Base-by-base conservation (phyloP, 345 rosid genomes). In the Trapa incisa region DNA sequence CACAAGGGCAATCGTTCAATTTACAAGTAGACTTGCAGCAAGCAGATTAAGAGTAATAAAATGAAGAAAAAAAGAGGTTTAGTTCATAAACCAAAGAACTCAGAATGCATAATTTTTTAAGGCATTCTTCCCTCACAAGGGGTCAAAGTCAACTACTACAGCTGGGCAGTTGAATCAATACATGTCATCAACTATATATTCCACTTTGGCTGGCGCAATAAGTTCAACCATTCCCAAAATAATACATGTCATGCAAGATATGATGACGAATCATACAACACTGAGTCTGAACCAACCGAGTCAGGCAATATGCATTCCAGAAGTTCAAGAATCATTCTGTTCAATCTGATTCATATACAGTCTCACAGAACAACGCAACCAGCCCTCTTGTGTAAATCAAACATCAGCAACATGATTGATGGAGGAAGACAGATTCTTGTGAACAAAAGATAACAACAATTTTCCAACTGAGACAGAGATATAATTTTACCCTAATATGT, bases 281-380 rank as follows among this genome's bases (percentile, higher is more conserved):
- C 48, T 11, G 48, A 13, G 48, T 45, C 13, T 13, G 8, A 50
- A 1, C 1, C 22, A 5, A 12, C 7, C 17, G 10, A 8, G 60
- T 1, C 10, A 17, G 6, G 60, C 60, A n/a, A 54, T 5, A 22
- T 22, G 60, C 54, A 5, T 54, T 54, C 60, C 60, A 54, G 33
- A 22, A 22, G 17, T 52, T 52, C 57, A 52, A 52, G 29, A 16
- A 54, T 54, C 60, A 54, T 54, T 54, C 57, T n/a, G 60, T 54
- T 54, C 60, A 54, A 16, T 13, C 60, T 58, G 63, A 58, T 58
- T 58, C 63, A 58, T 58, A 15, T 58, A 58, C 63, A 58, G 15
- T 32, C 7, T 58, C 63, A 58, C 33, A 54, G 29, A 54, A 16
- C 29, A 5, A 54, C 60, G n/a, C 22, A 2, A 33, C 38, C 10